phyloP scores from a whole-genome alignment of 2,329 filamentous ascomycete genomes.

The Colletotrichum lupini region DNA sequence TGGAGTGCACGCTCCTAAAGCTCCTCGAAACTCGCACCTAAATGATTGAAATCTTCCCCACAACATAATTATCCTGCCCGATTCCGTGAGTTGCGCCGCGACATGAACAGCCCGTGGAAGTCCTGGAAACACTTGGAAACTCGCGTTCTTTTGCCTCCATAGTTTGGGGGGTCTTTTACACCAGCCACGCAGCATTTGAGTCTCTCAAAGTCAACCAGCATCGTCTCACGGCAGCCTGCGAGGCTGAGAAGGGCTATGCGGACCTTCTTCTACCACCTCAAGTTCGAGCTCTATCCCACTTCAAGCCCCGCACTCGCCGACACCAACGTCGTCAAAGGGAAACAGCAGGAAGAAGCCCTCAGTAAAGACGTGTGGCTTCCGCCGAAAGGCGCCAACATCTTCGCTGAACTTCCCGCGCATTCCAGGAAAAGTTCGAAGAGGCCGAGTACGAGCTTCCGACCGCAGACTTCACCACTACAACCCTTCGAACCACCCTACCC shows the following conservation, averaged over 20 bases:
- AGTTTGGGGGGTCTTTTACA: background rate
- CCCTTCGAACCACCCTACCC: conserved; percentile 29
- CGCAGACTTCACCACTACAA: conserved; percentile 31
- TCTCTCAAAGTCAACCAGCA: background rate
- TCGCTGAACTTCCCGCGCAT: conserved; percentile 66
- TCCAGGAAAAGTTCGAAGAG: conserved; percentile 42
- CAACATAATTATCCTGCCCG: background rate
- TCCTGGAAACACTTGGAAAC: background rate
- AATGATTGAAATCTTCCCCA: background rate
- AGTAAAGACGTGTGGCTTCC: conserved; percentile 61
- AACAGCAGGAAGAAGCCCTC: conserved; percentile 14
- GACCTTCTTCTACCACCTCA: conserved; percentile 74
- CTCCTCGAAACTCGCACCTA: conserved; percentile 1
- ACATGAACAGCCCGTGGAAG: conserved; percentile 12
- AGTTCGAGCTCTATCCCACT: conserved; percentile 71
- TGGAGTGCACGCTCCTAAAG: background rate
- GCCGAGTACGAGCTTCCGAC: conserved; percentile 1
- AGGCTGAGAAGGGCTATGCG: conserved; percentile 58
- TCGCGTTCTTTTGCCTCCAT: conserved; percentile 38
- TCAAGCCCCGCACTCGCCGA: conserved; percentile 46
- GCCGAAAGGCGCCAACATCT: conserved; percentile 59
- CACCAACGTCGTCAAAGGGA: conserved; percentile 1
- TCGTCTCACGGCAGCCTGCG: background rate
- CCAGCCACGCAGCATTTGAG: background rate
- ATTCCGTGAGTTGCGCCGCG: conserved; percentile 3